Evolutionary conservation across 164 flowering plant genomes (phyloP).

Genomic region (Litsea cubeba): DNA sequence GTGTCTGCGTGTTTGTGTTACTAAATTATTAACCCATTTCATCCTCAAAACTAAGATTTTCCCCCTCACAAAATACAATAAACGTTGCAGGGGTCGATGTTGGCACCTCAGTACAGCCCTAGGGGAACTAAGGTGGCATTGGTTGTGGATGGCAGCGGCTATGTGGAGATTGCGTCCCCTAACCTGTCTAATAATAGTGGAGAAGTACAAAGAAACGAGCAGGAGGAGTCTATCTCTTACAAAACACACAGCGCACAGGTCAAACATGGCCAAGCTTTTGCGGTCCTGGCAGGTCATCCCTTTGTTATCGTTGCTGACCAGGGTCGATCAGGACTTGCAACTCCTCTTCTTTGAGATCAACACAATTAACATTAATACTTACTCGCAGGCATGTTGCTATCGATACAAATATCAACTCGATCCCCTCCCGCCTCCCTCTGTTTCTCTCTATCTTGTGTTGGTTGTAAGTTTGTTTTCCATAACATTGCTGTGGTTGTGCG

Average conservation of each 20-base stretch:
- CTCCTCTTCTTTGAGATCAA: conserved; percentile 51
- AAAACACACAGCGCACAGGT: conserved; percentile 19
- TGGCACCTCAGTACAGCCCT: conserved; percentile 38
- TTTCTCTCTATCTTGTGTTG: not conserved
- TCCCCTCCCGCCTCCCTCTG: not conserved
- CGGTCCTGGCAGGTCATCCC: conserved; percentile 65
- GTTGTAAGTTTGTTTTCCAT: not conserved
- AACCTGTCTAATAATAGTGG: conserved; percentile 17
- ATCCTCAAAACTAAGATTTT: not conserved
- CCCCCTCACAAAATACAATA: not conserved
- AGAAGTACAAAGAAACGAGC: conserved; percentile 6
- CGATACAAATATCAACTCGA: not conserved
- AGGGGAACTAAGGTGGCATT: conserved; percentile 26
- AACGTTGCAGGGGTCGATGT: conserved; percentile 28
- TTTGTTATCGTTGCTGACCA: conserved; percentile 34
- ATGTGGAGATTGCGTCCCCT: conserved; percentile 51
- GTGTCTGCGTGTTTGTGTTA: too few species aligned
- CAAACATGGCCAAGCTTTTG: conserved; percentile 23
- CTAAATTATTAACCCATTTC: too few species aligned
- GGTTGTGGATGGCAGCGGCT: conserved; percentile 36
- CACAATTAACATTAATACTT: conserved; percentile 15
- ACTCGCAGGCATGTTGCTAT: conserved; percentile 39
- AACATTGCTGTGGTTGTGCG: not conserved
- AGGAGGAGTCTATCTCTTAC: conserved; percentile 14
- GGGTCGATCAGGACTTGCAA: conserved; percentile 38